Conservation (phyloP, 2,329 filamentous ascomycete genomes). For the Xylaria hypoxylon region DNA sequence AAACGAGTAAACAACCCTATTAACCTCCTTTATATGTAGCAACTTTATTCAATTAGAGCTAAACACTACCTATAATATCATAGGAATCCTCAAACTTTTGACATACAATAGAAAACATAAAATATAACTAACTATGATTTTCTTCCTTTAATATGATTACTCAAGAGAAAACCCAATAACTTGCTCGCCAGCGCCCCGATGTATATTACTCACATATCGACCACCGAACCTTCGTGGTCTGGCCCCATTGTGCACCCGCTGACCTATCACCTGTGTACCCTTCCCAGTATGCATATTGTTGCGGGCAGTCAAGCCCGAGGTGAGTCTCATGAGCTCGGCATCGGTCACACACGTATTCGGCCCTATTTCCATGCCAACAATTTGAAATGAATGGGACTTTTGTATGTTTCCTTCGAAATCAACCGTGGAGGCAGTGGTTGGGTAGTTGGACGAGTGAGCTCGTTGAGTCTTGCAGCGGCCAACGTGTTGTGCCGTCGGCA, state of each 20-base stretch:
- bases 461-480: too few species aligned
- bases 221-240: conserved; percentile 1
- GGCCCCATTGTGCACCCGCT: conserved; percentile 12
- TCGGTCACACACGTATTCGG: conserved; percentile 11
- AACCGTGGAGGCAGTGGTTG: background rate
- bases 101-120: too few species aligned
- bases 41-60: too few species aligned
- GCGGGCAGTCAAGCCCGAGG: conserved; percentile 1
- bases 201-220: conserved; percentile 5
- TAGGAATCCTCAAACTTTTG: too few species aligned
- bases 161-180: conserved; percentile 16
- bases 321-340: conserved; percentile 4
- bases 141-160: background rate
- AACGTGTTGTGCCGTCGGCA: too few species aligned
- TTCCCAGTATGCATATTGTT: conserved; percentile 4
- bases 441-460: too few species aligned
- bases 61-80: too few species aligned
- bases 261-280: conserved; percentile 17
- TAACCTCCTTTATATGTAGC: too few species aligned
- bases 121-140: too few species aligned
- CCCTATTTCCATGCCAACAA: conserved; percentile 11
- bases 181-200: conserved; percentile 5
- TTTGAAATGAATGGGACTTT: background rate
- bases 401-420: conserved; percentile 20
- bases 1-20: too few species aligned